phyloP scores from a whole-genome alignment of 2,329 filamentous ascomycete species.

The Setomelanomma holmii region DNA sequence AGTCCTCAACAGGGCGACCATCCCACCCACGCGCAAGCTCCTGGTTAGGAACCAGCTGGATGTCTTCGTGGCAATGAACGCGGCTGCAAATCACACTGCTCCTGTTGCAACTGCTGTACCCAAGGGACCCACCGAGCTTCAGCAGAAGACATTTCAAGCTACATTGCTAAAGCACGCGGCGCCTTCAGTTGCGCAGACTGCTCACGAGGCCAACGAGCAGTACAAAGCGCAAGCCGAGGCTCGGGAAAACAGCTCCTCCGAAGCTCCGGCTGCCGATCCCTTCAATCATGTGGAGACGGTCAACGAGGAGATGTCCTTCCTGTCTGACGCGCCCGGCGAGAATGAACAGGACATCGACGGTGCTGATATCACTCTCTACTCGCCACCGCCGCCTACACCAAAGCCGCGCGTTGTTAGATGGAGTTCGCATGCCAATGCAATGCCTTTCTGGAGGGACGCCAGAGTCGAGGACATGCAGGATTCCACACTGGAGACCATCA shows the following conservation, averaged over 20 bases:
- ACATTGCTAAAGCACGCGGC: conserved; percentile 4
- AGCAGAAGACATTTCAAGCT: not conserved
- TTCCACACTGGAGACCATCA: conserved; percentile 25
- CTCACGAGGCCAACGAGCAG: conserved; percentile 4
- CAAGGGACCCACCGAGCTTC: conserved; percentile 1
- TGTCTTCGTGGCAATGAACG: not conserved
- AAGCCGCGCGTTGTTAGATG: conserved; percentile 20
- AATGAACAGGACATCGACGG: not conserved
- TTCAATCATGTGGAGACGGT: conserved; percentile 1
- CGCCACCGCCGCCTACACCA: not conserved
- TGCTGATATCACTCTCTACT: not conserved
- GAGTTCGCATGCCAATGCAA: conserved; percentile 15
- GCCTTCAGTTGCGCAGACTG: conserved; percentile 3
- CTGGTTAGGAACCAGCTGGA: conserved; percentile 13
- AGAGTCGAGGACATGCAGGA: conserved; percentile 32
- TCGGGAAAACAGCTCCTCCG: conserved; percentile 15
- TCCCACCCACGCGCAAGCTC: conserved; percentile 13
- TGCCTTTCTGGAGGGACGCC: conserved; percentile 28
- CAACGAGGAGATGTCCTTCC: conserved; percentile 19
- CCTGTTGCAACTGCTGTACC: no score
- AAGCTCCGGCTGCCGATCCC: conserved; percentile 8
- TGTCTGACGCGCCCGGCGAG: conserved; percentile 17
- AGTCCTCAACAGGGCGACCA: not conserved
- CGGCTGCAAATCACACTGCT: no score
- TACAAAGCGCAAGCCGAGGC: conserved; percentile 12